Evolutionary conservation across 192 early-diverging fungal species (phyloP).

Genomic region (Irineochytrium annulatum): DNA sequence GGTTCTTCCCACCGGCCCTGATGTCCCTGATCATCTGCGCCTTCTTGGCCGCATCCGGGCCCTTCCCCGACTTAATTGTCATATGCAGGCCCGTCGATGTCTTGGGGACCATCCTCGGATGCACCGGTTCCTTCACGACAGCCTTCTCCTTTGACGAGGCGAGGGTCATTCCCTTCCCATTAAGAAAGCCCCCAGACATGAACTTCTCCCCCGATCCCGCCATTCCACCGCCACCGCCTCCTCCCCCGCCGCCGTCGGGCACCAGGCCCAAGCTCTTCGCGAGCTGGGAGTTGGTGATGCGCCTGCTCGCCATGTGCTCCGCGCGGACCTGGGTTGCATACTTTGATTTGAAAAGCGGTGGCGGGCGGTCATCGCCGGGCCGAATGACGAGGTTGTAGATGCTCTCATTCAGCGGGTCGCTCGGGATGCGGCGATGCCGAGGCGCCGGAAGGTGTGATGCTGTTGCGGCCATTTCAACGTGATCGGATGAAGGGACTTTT

Average conservation of each 20-base stretch:
- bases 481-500: too few relatives aligned
- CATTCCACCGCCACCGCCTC: not conserved
- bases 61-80: too few relatives aligned
- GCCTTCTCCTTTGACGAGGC: not conserved
- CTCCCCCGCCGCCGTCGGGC: not conserved
- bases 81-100: not conserved
- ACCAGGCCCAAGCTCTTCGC: not conserved
- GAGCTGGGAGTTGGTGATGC: not conserved
- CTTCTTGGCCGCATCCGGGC: too few relatives aligned
- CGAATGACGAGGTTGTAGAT: constrained; percentile 36
- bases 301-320: constrained; percentile 21
- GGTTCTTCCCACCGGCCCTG: too few relatives aligned
- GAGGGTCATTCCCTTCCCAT: not conserved
- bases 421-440: constrained; percentile 15
- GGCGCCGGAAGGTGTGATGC: not conserved
- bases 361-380: constrained; percentile 18
- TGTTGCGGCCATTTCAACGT: constrained; percentile 14
- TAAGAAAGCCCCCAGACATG: not conserved
- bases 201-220: not conserved
- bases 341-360: constrained; percentile 24
- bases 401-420: constrained; percentile 32
- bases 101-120: not conserved
- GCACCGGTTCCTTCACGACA: not conserved
- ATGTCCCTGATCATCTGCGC: too few relatives aligned
- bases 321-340: constrained; percentile 26